Evolutionary conservation across 257 asterid species (phyloP).

Genomic region (Euphrasia confusa): DNA sequence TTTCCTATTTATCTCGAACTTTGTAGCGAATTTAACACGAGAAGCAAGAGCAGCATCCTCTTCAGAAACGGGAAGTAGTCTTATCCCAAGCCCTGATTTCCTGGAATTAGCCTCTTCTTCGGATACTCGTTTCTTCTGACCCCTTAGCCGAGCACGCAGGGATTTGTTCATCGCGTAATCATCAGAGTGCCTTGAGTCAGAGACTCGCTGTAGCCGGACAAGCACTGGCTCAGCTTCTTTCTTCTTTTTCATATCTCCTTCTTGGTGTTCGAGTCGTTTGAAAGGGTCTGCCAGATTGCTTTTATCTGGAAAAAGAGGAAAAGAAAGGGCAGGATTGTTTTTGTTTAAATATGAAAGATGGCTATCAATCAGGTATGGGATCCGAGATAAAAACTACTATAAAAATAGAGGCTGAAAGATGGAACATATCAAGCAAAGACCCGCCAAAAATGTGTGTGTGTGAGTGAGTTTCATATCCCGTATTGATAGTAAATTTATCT

Average conservation of each 20-base stretch:
- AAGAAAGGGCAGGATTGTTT: no score
- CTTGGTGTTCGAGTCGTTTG: conserved; percentile 91
- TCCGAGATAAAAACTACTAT: no score
- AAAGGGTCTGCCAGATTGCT: conserved; percentile 81
- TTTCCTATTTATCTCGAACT: conserved; percentile 62
- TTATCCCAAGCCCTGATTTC: conserved; percentile 70
- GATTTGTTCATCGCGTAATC: conserved; percentile 81
- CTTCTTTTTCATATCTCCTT: conserved; percentile 82
- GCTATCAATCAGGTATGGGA: no score
- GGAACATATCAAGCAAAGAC: no score
- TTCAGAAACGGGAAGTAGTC: conserved; percentile 67
- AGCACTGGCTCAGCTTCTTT: conserved; percentile 87
- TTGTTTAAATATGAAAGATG: no score
- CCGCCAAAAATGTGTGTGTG: no score
- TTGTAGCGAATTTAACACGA: conserved; percentile 52
- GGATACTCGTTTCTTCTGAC: conserved; percentile 83
- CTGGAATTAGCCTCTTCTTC: conserved; percentile 72
- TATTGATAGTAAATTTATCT: no score
- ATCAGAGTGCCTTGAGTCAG: conserved; percentile 78
- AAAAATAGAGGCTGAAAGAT: no score
- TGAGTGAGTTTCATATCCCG: no score
- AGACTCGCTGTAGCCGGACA: conserved; percentile 81
- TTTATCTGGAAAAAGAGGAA: conserved; percentile 45
- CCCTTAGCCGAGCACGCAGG: conserved; percentile 70
- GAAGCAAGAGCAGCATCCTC: conserved; percentile 71